Evolutionary conservation across 2,329 filamentous ascomycete genomes (phyloP).

Genomic region (Chaetothyriales sp.): DNA sequence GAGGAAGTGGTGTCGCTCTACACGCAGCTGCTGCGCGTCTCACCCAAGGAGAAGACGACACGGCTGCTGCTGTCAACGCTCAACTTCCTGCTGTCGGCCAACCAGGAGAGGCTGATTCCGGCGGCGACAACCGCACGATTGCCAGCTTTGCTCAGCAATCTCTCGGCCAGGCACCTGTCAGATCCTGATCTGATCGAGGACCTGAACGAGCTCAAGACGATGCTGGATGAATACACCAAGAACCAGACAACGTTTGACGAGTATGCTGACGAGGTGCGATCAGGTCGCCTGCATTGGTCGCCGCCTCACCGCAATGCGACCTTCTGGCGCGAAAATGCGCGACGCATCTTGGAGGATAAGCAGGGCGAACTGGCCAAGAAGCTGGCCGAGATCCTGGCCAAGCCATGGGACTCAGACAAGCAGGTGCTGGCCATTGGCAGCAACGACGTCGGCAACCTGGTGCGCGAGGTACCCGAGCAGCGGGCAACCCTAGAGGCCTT

Average conservation of each 20-base stretch:
- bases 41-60: constrained; percentile 96
- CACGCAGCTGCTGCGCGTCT: constrained; percentile 78
- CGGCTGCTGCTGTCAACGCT: constrained; percentile 79
- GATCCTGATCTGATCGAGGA: constrained; percentile 36
- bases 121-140: constrained; percentile 75
- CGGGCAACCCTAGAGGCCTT: constrained; percentile 64
- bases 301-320: constrained; percentile 72
- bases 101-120: constrained; percentile 55
- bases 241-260: constrained; percentile 53
- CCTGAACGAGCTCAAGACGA: constrained; percentile 37
- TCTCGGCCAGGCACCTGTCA: constrained; percentile 37
- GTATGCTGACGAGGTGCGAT: constrained; percentile 66
- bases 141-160: constrained; percentile 44
- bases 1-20: constrained; percentile 86
- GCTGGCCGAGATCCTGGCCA: constrained; percentile 68
- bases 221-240: constrained; percentile 72
- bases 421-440: constrained; percentile 81
- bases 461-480: constrained; percentile 79
- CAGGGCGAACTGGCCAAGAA: constrained; percentile 64
- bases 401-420: constrained; percentile 74
- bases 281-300: constrained; percentile 81
- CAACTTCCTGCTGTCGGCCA: constrained; percentile 67
- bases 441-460: constrained; percentile 77
- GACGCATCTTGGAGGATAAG: constrained; percentile 69
- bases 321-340: constrained; percentile 87